These are phyloP conservation scores for Schizophyllum amplum DNA, from an alignment of 1,284 basidiomycete genomes.

Conservation along the genomic window DNA sequence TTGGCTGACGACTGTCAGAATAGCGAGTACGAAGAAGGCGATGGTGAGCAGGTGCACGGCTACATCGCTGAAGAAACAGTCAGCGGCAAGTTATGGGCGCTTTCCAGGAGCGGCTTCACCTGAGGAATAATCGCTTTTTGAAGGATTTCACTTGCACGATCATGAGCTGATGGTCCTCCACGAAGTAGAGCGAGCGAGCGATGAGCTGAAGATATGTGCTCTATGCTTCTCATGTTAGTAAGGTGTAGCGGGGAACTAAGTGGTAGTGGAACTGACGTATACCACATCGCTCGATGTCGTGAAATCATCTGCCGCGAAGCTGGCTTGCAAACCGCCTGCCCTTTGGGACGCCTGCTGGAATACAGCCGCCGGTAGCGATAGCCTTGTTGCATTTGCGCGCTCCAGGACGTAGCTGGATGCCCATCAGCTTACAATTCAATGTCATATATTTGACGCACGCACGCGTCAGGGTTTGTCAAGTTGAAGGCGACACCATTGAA, in stretches of 20 bases:
- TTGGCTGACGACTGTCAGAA: conserved; percentile 34
- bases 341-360: conserved; percentile 35
- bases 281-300: conserved; percentile 29
- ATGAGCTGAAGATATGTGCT: conserved; percentile 41
- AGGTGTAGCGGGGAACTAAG: background rate
- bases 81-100: background rate
- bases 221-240: conserved; percentile 21
- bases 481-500: conserved; percentile 47
- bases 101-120: conserved; percentile 30
- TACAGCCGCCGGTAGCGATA: conserved; percentile 43
- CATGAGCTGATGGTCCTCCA: conserved; percentile 25
- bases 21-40: conserved; percentile 33
- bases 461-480: conserved; percentile 28
- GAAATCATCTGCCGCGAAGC: conserved; percentile 30
- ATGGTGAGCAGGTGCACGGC: conserved; percentile 37
- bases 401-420: conserved; percentile 12
- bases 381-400: conserved; percentile 31
- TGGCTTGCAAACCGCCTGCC: conserved; percentile 26
- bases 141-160: conserved; percentile 34
- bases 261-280: conserved; percentile 32
- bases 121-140: conserved; percentile 36
- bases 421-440: no score
- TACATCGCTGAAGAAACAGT: conserved; percentile 22
- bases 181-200: conserved; percentile 42
- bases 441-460: no score